Evolutionary conservation across 2,329 filamentous ascomycete genomes (phyloP), one percentile per base, ranked within the genome.

Genomic region (Penicillium sp.): DNA sequence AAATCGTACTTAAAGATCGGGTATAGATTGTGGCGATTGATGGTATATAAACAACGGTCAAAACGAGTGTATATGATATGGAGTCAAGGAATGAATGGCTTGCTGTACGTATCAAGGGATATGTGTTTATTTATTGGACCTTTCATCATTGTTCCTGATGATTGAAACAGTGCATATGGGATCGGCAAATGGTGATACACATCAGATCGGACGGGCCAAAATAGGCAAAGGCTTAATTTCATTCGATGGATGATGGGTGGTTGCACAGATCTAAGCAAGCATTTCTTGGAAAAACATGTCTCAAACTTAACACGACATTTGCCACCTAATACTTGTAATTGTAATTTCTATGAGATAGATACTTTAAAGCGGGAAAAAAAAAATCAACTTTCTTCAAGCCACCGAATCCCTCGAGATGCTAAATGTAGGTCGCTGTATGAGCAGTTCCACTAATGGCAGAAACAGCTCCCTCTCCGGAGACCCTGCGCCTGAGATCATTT

Each of bases 361-460:
- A 21, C 13, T 34, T n/a, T n/a, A n/a, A n/a, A n/a, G n/a, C n/a
- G n/a, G n/a, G 9, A 37, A 9, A 16, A 11, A 37, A 9, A 16
- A 11, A 14, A 28, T 29, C 14, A 18, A 4, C 11, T 3, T 28
- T 43, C 18, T n/a, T 43, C n/a, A 43, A 16, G 23, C 39, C 23
- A 45, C 26, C 16, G 13, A 14, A 19, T 45, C 42, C 18, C 8
- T 29, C 16, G 42, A 45, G 13, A 64, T 26, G 7, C 46, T 46
- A 34, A 72, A 56, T 2, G 64, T 57, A 16, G 74, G 70, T 18
- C 76, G 66, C 58, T 79, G 76, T 19, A 58, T 58, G 45, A 80
- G 67, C 23, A 83, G 58, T 59, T 78, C 77, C 29, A 80, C 59
- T 44, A 83, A 59, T 2, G 81, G 81, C 44, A 76, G 55, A 51